Evolutionary conservation across 208 protist genomes (phyloP).

Genomic region (Acanthamoeba lugdunensis): DNA sequence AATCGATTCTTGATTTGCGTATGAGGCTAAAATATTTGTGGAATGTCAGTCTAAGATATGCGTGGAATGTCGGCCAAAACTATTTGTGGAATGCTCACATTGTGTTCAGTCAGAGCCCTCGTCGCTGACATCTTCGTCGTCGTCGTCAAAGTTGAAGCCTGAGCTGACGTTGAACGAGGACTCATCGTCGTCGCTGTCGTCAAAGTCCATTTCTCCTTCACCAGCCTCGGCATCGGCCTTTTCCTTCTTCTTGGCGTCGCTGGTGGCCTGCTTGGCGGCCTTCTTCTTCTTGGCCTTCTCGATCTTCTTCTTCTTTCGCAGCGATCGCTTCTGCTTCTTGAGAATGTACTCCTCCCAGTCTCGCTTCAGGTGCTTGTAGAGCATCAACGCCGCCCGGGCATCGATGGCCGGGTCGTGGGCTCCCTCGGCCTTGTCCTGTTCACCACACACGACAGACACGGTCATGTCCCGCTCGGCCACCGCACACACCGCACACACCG

Average conservation of each 20-base stretch:
- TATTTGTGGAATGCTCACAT: too few relatives aligned
- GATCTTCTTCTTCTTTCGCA: slow-evolving; percentile 55
- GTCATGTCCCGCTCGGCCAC: too few relatives aligned
- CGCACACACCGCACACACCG: too few relatives aligned
- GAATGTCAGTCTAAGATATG: too few relatives aligned
- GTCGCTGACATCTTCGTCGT: neutral
- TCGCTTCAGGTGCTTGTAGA: slow-evolving; percentile 73
- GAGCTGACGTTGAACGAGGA: neutral
- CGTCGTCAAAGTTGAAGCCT: neutral
- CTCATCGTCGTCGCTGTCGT: neutral
- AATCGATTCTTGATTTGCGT: too few relatives aligned
- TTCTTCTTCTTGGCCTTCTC: slow-evolving; percentile 23
- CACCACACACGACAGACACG: too few relatives aligned
- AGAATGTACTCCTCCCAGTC: slow-evolving; percentile 76
- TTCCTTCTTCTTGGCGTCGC: neutral
- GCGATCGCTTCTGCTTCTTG: slow-evolving; percentile 41
- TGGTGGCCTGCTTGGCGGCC: slow-evolving; percentile 7
- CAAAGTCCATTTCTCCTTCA: neutral
- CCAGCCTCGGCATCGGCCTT: neutral
- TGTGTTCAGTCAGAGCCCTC: neutral
- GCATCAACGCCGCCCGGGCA: slow-evolving; percentile 56
- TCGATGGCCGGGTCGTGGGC: slow-evolving; percentile 76
- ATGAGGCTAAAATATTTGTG: too few relatives aligned
- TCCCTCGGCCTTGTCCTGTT: slow-evolving; percentile 36
- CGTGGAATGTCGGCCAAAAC: too few relatives aligned